Evolutionary conservation across 306 rosid genomes (phyloP), one percentile per base, ranked within the genome.

Genomic region (Bauhinia variegata): DNA sequence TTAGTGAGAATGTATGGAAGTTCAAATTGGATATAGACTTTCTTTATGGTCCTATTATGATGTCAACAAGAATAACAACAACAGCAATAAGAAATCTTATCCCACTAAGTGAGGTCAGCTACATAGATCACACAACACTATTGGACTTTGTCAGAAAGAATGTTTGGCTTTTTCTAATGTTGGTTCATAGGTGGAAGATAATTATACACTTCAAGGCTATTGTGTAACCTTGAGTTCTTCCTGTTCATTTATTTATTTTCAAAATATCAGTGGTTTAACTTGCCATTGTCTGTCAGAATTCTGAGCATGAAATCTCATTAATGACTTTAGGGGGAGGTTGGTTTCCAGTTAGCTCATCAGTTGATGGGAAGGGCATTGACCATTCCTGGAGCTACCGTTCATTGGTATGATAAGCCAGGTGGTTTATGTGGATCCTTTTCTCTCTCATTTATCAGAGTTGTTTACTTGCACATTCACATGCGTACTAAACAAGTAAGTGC

Each of bases 351-450:
- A 80, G 98, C 96, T 42, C 82, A 84, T 79, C 85, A 86, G 76
- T 75, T 87, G 65, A 87, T 87, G 47, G 73, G 48, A 68, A 87
- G 86, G 78, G 87, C 96, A 38, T 58, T 88, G 81, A 23, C 74
- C 30, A 71, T 82, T 68, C 82, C 91, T 14, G 86, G 96, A 49
- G 95, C 96, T 17, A 64, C 87, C 70, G 86, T 93, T 68, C 96
- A 90, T 88, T 93, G 99, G 99, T 93, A 93, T 70, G 87, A 90
- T 56, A 90, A 93, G 66, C 90, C 97, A 77, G 99, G 99, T 88
- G 53, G 77, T 36, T 63, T 68, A 39, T 38, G 31, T 46, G 70
- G 57, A 37, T 55, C n/a, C 31, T 60, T 17, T 58, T 6, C 49
- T 12, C 8, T 41, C 61, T 63, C 34, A 44, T 32, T 64, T 60